Percentiles rank a stretch among this genome's conserved stretches.
These are phyloP conservation scores for Ophiostoma angusticollis DNA, from an alignment of 2,329 filamentous ascomycete species.

Conservation along the genomic window DNA sequence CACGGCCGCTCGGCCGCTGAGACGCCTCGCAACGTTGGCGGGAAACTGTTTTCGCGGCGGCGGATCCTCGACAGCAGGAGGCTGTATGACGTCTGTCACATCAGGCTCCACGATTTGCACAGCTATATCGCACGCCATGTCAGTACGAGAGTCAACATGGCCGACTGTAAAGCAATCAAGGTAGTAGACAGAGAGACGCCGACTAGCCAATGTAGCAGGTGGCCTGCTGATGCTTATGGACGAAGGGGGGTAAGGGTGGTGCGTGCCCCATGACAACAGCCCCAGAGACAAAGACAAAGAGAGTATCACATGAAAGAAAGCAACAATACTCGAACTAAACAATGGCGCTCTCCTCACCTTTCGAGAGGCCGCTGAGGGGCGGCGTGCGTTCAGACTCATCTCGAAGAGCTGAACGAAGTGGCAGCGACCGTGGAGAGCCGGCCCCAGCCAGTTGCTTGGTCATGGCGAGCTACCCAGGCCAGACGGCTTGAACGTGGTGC, in stretches of 20 bases:
- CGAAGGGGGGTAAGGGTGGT: too few relatives aligned
- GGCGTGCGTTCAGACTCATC: slow-evolving; percentile 15
- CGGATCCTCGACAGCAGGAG: slow-evolving; percentile 23
- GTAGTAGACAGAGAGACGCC: too few relatives aligned
- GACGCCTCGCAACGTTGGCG: slow-evolving; percentile 29
- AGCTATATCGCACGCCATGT: too few relatives aligned
- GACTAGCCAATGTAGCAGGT: too few relatives aligned
- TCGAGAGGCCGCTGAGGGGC: slow-evolving; percentile 8
- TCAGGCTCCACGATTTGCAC: slow-evolving; percentile 47
- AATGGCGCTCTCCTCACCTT: slow-evolving; percentile 8
- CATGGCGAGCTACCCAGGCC: too few relatives aligned
- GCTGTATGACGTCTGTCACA: slow-evolving; percentile 5
- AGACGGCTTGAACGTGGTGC: too few relatives aligned
- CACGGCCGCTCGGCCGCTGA: slow-evolving; percentile 29
- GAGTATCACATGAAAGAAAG: neutral
- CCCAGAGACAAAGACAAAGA: neutral
- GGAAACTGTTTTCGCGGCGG: slow-evolving; percentile 31
- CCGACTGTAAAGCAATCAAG: too few relatives aligned
- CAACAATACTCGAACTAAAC: neutral
- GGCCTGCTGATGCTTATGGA: too few relatives aligned
- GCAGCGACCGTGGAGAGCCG: slow-evolving; percentile 14
- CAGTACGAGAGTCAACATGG: too few relatives aligned
- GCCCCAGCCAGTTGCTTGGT: slow-evolving; percentile 3
- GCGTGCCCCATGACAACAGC: too few relatives aligned
- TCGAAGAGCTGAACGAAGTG: slow-evolving; percentile 28